Evolutionary conservation across 2,329 filamentous ascomycete species (phyloP).

Genomic region (Akanthomyces lecanii): DNA sequence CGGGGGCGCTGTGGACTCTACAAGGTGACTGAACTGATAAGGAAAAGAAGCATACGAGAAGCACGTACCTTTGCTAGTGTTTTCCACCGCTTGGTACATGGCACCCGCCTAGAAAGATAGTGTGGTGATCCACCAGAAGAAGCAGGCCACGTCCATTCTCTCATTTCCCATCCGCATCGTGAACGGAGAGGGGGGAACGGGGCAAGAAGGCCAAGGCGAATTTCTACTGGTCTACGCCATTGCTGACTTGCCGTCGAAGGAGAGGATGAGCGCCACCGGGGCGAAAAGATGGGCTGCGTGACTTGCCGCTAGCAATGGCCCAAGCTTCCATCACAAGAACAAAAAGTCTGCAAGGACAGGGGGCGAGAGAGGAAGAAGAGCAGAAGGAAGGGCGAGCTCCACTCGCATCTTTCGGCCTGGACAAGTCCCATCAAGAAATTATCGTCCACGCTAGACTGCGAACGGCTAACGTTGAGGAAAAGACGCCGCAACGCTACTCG

Average conservation of each 20-base stretch:
- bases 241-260: slow-evolving; percentile 10
- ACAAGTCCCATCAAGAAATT: background rate
- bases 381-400: background rate
- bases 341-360: slow-evolving; percentile 14
- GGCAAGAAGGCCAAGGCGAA: background rate
- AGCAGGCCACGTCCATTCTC: background rate
- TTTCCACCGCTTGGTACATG: background rate
- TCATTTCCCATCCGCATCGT: slow-evolving; percentile 12
- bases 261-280: slow-evolving; percentile 12
- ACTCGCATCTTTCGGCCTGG: slow-evolving; percentile 4
- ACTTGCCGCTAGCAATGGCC: background rate
- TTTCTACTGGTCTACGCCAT: background rate
- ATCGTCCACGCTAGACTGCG: slow-evolving; percentile 11
- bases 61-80: background rate
- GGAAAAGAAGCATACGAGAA: background rate
- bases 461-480: background rate
- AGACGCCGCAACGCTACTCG: background rate
- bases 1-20: background rate
- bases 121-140: background rate
- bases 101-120: background rate
- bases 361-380: background rate
- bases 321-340: slow-evolving; percentile 11
- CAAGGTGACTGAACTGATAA: background rate
- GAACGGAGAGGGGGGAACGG: background rate
- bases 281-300: background rate